Evolutionary conservation across 2,329 filamentous ascomycete species (phyloP).

Genomic region (Talaromyces sp.): DNA sequence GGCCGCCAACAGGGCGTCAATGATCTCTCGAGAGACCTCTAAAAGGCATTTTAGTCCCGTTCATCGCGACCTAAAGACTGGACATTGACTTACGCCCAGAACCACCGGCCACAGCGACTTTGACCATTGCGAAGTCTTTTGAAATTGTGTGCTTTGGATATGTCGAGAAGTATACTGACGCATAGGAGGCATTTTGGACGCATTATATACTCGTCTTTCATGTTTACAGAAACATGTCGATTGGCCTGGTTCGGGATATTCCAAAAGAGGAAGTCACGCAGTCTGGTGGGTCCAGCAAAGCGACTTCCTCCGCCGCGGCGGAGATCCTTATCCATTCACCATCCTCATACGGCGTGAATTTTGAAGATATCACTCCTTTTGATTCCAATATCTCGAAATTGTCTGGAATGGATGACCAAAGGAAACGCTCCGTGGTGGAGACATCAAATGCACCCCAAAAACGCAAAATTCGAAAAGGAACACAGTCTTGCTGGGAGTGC

Average conservation of each 20-base stretch:
- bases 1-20: background rate
- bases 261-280: background rate
- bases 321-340: background rate
- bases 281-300: background rate
- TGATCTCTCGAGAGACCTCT: background rate
- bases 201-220: background rate
- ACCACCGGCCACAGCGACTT: conserved; percentile 5
- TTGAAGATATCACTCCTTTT: background rate
- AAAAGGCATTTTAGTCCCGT: background rate
- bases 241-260: background rate
- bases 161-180: background rate
- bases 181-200: background rate
- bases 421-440: background rate
- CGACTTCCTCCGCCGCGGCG: conserved; percentile 4
- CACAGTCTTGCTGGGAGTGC: conserved; percentile 10
- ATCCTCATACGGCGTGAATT: background rate
- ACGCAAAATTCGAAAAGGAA: conserved; percentile 16
- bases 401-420: background rate
- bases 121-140: conserved; percentile 1
- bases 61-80: background rate
- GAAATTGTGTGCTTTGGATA: background rate
- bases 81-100: conserved; percentile 2
- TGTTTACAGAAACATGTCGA: background rate
- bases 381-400: no score
- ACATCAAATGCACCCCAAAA: background rate